Evolutionary conservation across 345 rosid species (phyloP).

Genomic region (Leavenworthia alabamica): DNA sequence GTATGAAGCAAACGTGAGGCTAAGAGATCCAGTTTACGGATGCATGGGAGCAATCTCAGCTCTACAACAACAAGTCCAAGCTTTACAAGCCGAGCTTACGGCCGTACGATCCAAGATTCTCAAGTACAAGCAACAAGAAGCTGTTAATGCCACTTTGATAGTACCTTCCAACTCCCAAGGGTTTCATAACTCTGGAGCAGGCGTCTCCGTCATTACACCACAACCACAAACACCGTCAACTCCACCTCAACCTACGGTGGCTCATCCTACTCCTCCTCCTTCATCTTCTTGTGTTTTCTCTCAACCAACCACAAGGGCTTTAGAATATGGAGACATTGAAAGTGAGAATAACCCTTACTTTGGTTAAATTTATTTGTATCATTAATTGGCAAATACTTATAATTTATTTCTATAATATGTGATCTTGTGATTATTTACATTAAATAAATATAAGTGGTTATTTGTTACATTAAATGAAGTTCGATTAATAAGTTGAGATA

Average conservation of each 20-base stretch:
- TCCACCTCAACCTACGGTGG: conserved; percentile 35
- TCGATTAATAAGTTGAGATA: conserved; percentile 55
- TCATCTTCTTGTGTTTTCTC: conserved; percentile 45
- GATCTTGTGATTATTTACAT: conserved; percentile 22
- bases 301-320: conserved; percentile 30
- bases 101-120: conserved; percentile 72
- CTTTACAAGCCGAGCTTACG: conserved; percentile 67
- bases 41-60: conserved; percentile 97
- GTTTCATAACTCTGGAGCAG: conserved; percentile 47
- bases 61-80: conserved; percentile 82
- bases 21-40: conserved; percentile 92
- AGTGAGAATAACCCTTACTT: conserved; percentile 68
- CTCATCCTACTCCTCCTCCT: conserved; percentile 37
- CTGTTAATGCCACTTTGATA: conserved; percentile 31
- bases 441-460: conserved; percentile 16
- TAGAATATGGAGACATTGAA: conserved; percentile 54
- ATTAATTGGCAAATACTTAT: conserved; percentile 24
- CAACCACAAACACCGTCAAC: conserved; percentile 28
- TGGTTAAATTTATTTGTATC: conserved; percentile 36
- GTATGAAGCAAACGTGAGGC: conserved; percentile 89
- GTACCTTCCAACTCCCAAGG: conserved; percentile 48
- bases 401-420: conserved; percentile 31
- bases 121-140: conserved; percentile 76
- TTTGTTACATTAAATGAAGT: no score
- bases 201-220: conserved; percentile 51